A percentile compares a stretch with the other conserved stretches of the same genome.
Conservation (phyloP, 108 stramenopile species). For the Mediolabrus comicus region DNA sequence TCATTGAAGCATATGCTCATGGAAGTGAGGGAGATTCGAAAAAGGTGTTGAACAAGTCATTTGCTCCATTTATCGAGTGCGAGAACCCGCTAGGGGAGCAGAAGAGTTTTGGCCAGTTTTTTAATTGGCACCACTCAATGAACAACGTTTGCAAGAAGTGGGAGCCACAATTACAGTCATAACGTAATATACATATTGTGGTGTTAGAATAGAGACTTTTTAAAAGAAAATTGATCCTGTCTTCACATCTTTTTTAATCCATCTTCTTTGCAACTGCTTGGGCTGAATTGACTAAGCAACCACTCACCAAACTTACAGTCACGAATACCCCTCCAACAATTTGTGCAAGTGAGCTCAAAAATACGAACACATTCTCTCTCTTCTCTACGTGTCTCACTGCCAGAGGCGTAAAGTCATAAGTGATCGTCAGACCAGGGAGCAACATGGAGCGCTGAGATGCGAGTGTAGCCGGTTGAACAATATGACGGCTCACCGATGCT, state of each 20-base stretch:
- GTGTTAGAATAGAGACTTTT: too few relatives aligned
- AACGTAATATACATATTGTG: too few relatives aligned
- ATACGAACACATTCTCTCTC: conserved; percentile 75
- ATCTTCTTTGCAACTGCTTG: conserved; percentile 81
- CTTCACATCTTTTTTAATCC: too few relatives aligned
- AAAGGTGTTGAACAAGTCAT: background rate
- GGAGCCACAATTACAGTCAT: background rate
- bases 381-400: conserved; percentile 68
- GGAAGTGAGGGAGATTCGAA: background rate
- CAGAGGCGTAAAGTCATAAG: conserved; percentile 82
- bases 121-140: background rate
- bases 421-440: conserved; percentile 67
- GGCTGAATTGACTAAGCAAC: conserved; percentile 73
- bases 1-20: conserved; percentile 1
- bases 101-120: background rate
- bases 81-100: background rate
- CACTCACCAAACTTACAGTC: conserved; percentile 73
- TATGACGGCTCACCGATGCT: conserved; percentile 56
- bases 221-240: too few relatives aligned
- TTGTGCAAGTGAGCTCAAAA: conserved; percentile 71
- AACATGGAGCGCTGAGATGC: conserved; percentile 49
- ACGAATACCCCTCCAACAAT: conserved; percentile 91
- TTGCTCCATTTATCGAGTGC: background rate
- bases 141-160: background rate
- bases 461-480: conserved; percentile 74